Evolutionary conservation across 495 filamentous ascomycete species (phyloP).

Genomic region (Cryomyces antarcticus): DNA sequence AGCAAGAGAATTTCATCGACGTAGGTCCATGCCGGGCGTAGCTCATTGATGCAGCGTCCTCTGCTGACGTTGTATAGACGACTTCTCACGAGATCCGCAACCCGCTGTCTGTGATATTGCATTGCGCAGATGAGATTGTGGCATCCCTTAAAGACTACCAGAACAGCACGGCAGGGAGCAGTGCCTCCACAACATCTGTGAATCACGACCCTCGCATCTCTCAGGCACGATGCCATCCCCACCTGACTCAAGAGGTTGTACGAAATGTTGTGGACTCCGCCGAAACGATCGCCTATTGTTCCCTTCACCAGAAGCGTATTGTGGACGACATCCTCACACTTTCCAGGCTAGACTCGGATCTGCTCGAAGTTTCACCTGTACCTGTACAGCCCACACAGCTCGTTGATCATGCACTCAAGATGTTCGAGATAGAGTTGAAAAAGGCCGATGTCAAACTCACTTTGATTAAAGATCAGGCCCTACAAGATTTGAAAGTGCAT

Average conservation of each 20-base stretch:
- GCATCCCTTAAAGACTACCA: slow-evolving; percentile 3
- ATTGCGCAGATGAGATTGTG: slow-evolving; percentile 18
- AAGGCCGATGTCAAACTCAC: slow-evolving; percentile 14
- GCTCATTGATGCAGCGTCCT: neutral
- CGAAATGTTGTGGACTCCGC: slow-evolving; percentile 12
- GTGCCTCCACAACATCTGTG: no score
- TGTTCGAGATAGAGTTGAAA: slow-evolving; percentile 18
- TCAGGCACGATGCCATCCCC: no score
- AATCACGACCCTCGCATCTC: no score
- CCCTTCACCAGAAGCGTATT: slow-evolving; percentile 16
- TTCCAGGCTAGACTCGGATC: slow-evolving; percentile 20
- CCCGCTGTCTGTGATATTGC: slow-evolving; percentile 17
- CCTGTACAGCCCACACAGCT: slow-evolving; percentile 10
- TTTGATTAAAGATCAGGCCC: slow-evolving; percentile 14
- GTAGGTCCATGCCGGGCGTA: neutral
- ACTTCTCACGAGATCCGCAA: slow-evolving; percentile 18
- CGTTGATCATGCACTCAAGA: slow-evolving; percentile 12
- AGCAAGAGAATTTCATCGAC: slow-evolving; percentile 20
- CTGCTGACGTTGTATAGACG: slow-evolving; percentile 1
- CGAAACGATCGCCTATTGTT: slow-evolving; percentile 17
- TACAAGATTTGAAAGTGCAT: slow-evolving; percentile 9
- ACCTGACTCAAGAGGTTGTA: neutral
- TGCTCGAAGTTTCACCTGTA: slow-evolving; percentile 15
- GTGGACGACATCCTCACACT: slow-evolving; percentile 20
- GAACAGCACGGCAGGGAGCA: no score